Evolutionary conservation across 2,329 filamentous ascomycete genomes (phyloP).

Genomic region (Ascochyta clinopodiicola): DNA sequence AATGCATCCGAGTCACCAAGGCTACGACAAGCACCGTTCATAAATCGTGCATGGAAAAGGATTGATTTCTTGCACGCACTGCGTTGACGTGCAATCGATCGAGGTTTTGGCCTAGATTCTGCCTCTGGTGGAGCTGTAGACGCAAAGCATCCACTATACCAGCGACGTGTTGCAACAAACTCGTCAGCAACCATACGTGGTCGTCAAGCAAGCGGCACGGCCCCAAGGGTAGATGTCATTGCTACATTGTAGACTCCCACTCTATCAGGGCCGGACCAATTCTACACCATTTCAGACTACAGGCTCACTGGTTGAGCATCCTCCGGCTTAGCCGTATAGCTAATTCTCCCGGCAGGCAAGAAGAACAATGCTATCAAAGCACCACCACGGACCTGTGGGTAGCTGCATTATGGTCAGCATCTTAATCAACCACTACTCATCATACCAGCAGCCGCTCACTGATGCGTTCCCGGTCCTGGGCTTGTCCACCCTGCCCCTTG

Average conservation of each 20-base stretch:
- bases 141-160: not conserved
- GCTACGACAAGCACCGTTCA: not conserved
- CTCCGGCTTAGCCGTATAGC: conserved; percentile 55
- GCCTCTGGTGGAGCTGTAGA: not conserved
- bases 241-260: no score
- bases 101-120: no score
- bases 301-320: conserved; percentile 11
- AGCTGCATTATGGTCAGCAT: conserved; percentile 35
- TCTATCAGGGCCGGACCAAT: no score
- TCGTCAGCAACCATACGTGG: not conserved
- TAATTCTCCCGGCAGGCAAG: conserved; percentile 61
- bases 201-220: not conserved
- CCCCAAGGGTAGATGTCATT: no score
- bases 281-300: not conserved
- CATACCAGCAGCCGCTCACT: conserved; percentile 35
- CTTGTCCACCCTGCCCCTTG: conserved; percentile 63
- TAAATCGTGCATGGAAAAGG: no score
- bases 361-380: conserved; percentile 63
- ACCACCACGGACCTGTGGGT: conserved; percentile 60
- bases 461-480: conserved; percentile 62
- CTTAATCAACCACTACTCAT: not conserved
- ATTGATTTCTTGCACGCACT: no score
- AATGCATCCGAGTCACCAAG: not conserved
- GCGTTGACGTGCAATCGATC: not conserved
- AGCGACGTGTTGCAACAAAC: not conserved